These are phyloP conservation scores for Aspergillus phoenicis DNA, from an alignment of 2,329 filamentous ascomycete genomes.

Conservation along the genomic window DNA sequence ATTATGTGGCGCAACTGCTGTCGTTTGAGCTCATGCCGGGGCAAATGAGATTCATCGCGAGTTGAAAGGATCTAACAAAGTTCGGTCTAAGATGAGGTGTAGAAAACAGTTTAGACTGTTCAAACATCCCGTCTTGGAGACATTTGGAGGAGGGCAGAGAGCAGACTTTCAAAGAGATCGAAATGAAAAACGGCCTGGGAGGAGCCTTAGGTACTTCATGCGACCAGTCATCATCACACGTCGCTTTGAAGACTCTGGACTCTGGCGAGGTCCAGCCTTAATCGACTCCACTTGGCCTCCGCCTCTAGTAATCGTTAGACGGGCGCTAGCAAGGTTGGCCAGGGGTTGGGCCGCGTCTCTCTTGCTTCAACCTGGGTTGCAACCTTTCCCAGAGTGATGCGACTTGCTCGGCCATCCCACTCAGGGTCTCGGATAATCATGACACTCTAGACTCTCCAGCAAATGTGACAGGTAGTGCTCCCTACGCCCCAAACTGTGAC, in stretches of 20 bases:
- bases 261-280: conserved; percentile 24
- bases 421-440: conserved; percentile 11
- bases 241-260: conserved; percentile 11
- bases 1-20: conserved; percentile 4
- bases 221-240: conserved; percentile 14
- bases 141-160: not conserved
- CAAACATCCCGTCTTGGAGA: too few species aligned
- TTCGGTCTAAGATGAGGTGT: conserved; percentile 11
- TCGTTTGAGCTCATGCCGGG: not conserved
- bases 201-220: conserved; percentile 1
- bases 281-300: conserved; percentile 25
- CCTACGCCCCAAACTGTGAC: conserved; percentile 5
- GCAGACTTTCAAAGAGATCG: conserved; percentile 12
- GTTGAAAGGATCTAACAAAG: conserved; percentile 5
- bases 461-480: conserved; percentile 8
- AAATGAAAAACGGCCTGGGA: conserved; percentile 8
- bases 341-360: conserved; percentile 26
- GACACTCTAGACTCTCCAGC: not conserved
- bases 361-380: conserved; percentile 8
- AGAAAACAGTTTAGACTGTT: not conserved
- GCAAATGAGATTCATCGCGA: not conserved
- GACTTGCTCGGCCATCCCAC: conserved; percentile 3
- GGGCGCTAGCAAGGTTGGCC: conserved; percentile 22
- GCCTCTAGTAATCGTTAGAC: conserved; percentile 29
- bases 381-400: conserved; percentile 6